Evolutionary conservation across 495 filamentous ascomycete species (phyloP), one percentile per base, ranked within the genome.

Genomic region (Astrothelium subdiscretum): DNA sequence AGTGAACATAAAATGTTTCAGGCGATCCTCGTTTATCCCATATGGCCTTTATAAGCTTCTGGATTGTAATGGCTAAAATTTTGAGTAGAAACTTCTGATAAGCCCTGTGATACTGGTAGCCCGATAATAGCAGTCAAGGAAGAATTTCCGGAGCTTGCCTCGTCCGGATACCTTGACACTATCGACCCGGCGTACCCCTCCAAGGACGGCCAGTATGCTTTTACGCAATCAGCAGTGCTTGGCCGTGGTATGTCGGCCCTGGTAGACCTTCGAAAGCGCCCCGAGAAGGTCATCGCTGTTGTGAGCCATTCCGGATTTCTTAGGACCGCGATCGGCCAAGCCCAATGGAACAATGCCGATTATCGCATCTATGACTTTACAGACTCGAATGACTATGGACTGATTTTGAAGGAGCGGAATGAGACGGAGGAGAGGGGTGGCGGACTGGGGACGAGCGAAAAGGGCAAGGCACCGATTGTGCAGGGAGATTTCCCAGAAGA

Each of bases 261-360:
- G n/a, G 66, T 70, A 48, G 78, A 76, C 59, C 71, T 86, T 40
- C 74, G 77, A 51, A 67, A 61, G 13, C 75, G 83, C 0, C 79
- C 79, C 0, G 84, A 86, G 70, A 84, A 85, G 69, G 78, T 80
- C 57, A 79, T 87, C 62, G 71, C 83, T 5, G 83, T 85, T 1
- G 80, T 86, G 4, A 79, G 77, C 32, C 84, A 87, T 67, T 82
- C 82, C 0, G 82, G 77, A 2, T 86, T 86, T 65, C 65, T 86
- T 58, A 65, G 81, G 13, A 54, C 72, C 20, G 74, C 66, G 12
- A 75, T 85, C 27, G 74, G 75, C 5, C 42, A 62, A 11, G 35
- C 60, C 13, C 31, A 62, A 22, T 62, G 75, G 63, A 75, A 75
- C 51, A 87, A 87, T 66, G 84, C 79, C 6, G 83, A 87, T 65